A percentile compares a stretch with the other conserved stretches of the same genome.
These are phyloP conservation scores for Zostera marina DNA, from an alignment of 116 monocot species.

Conservation along the genomic window DNA sequence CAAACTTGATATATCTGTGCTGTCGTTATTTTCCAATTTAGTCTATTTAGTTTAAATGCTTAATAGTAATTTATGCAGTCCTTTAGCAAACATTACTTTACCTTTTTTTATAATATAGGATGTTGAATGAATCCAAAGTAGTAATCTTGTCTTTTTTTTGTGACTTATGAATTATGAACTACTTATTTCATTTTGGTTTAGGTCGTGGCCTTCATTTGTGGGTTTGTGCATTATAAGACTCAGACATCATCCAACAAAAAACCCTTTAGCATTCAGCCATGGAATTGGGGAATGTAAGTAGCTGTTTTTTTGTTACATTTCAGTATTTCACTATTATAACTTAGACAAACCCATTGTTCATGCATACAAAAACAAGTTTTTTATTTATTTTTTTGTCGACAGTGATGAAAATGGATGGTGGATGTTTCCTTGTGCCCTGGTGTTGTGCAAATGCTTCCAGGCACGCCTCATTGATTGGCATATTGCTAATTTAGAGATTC, in stretches of 20 bases:
- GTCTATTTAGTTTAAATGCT: no score
- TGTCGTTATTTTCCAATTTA: no score
- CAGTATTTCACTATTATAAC: neutral
- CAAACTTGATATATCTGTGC: no score
- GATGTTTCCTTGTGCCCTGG: constrained; percentile 47
- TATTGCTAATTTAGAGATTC: constrained; percentile 71
- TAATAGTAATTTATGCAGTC: no score
- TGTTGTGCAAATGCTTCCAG: constrained; percentile 51
- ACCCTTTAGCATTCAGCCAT: constrained; percentile 59
- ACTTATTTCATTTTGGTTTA: constrained; percentile 11
- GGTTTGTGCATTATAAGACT: constrained; percentile 67
- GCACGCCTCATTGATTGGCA: constrained; percentile 53
- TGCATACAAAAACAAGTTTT: neutral
- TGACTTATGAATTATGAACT: no score
- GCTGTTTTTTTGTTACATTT: neutral
- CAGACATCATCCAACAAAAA: constrained; percentile 34
- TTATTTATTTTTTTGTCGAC: neutral
- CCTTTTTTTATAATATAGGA: no score
- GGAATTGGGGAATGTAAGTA: constrained; percentile 79
- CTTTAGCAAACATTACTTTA: no score
- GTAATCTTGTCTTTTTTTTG: no score
- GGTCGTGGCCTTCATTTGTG: constrained; percentile 84
- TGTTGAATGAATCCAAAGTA: no score
- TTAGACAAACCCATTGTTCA: neutral
- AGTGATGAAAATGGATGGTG: constrained; percentile 78